Evolutionary conservation across 345 rosid species (phyloP), one percentile per base, ranked within the genome.

Genomic region (Combretum micranthum): DNA sequence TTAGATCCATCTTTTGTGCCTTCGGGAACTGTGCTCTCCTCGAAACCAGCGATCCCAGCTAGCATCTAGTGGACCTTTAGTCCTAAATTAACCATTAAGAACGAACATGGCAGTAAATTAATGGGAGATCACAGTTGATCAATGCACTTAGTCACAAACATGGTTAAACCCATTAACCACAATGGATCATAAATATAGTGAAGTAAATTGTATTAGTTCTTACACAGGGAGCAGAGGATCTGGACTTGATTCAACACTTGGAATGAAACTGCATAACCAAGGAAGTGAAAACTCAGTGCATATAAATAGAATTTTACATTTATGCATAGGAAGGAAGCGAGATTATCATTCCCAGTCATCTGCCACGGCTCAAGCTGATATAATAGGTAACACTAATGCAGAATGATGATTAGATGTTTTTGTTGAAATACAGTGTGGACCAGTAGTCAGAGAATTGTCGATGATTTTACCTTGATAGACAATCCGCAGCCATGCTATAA

Each of bases 11-110:
- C 81, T 68, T 50, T 61, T 65, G 56, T 52, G 43, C 39, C 52
- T 69, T 3, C 77, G 55, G 47, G 60, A 43, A 66, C 48, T 47
- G 52, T 68, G 57, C 25, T 72, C 66, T 13, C 75, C 79, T 43
- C 55, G 44, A 54, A 76, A 79, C 81, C 84, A 80, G 55, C 77
- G 69, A 8, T 80, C 77, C 81, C 84, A 76, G 47, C 53, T 58
- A 7, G 47, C 64, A 52, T 68, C 55, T 0, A 32, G 37, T 1
- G 84, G 75, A n/a, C 68, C 77, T 57, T 15, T 56, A 3, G 64
- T 69, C 63, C 77, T 76, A 51, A 18, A 43, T 42, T 37, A 42
- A 2, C 47, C n/a, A 43, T 19, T 32, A 55, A 17, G 26, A 22
- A 48, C 20, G 19, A 12, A 3, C 46, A 51, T 25, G 32, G 6